Evolutionary conservation across 768 basidiomycete species (phyloP).

Genomic region (Candolleomyces eurysporus): DNA sequence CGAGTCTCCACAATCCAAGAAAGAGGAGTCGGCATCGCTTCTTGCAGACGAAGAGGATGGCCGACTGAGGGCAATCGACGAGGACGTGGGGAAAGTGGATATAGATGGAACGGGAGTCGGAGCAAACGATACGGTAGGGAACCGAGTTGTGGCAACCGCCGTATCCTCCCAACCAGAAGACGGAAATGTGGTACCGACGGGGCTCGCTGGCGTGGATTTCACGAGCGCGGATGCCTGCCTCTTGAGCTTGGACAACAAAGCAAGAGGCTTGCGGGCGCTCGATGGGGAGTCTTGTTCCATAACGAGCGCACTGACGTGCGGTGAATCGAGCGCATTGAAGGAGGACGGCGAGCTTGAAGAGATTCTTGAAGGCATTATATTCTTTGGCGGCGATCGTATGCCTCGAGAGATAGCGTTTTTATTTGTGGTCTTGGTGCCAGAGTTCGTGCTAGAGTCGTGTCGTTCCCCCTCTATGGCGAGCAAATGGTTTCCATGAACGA

Average conservation of each 20-base stretch:
- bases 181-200: neutral
- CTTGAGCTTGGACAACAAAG: slow-evolving; percentile 7
- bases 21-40: slow-evolving; percentile 1
- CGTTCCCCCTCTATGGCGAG: neutral
- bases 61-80: neutral
- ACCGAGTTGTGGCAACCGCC: neutral
- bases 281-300: neutral
- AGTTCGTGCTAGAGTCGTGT: neutral
- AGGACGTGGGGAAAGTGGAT: neutral
- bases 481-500: neutral
- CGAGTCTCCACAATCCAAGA: slow-evolving; percentile 1
- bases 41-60: neutral
- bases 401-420: too few relatives aligned
- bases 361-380: neutral
- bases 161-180: neutral
- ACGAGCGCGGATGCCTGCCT: slow-evolving; percentile 14
- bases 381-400: too few relatives aligned
- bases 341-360: neutral
- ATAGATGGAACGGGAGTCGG: slow-evolving; percentile 1
- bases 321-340: neutral
- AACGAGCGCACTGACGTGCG: neutral
- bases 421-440: too few relatives aligned
- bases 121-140: neutral
- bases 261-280: neutral
- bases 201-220: neutral